Conservation (phyloP, 768 basidiomycete species). For the Sporobolomyces roseus region DNA sequence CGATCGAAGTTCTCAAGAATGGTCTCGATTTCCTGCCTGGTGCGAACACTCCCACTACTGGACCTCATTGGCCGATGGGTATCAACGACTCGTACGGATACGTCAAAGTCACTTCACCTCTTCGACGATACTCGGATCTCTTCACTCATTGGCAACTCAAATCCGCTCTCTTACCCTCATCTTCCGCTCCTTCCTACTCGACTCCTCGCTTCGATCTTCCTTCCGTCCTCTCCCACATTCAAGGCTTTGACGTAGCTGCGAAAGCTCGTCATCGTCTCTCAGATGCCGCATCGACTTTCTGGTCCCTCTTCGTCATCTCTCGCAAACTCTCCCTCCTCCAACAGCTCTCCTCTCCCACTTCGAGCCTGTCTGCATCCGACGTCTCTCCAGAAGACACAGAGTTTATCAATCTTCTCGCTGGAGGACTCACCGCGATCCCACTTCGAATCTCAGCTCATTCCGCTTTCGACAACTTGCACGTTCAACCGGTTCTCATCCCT, state of each 20-base stretch:
- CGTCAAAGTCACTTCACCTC: conserved; percentile 73
- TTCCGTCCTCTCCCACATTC: conserved; percentile 21
- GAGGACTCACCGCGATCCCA: conserved; percentile 22
- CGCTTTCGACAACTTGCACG: conserved; percentile 17
- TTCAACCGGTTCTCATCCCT: conserved; percentile 29
- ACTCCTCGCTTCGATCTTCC: conserved; percentile 10
- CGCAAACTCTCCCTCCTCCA: conserved; percentile 23
- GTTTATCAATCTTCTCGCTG: conserved; percentile 20
- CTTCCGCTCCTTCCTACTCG: conserved; percentile 1
- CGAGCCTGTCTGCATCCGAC: background rate
- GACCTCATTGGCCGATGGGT: conserved; percentile 66
- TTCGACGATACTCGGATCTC: conserved; percentile 78
- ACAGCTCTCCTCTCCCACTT: background rate
- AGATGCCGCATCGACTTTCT: conserved; percentile 29
- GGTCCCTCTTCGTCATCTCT: conserved; percentile 40
- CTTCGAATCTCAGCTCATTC: conserved; percentile 8
- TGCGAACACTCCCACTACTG: conserved; percentile 49
- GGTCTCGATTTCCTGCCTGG: conserved; percentile 49
- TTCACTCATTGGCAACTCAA: conserved; percentile 93
- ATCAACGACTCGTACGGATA: conserved; percentile 75
- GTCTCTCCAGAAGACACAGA: background rate
- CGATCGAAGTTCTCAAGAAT: conserved; percentile 52
- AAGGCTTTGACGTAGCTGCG: conserved; percentile 14
- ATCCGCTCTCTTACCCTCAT: conserved; percentile 54
- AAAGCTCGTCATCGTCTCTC: conserved; percentile 23